Conservation (phyloP, 2,329 filamentous ascomycete species). For the Dothideomycetes sp. region DNA sequence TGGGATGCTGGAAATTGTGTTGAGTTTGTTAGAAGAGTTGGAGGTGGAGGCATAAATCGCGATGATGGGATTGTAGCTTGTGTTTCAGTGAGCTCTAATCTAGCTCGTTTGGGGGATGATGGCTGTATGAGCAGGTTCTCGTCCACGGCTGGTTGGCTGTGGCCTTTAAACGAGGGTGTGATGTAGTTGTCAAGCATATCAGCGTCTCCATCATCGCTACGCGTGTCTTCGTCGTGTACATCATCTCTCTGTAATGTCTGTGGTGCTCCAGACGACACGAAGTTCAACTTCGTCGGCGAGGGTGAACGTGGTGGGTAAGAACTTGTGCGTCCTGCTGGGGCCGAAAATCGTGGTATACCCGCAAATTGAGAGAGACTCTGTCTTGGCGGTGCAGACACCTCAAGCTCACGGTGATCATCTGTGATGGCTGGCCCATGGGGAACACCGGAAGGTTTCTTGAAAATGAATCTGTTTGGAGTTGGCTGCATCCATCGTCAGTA, state of each 20-base stretch:
- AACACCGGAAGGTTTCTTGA: not conserved
- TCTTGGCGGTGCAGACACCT: not conserved
- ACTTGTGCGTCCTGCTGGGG: not conserved
- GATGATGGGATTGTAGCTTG: no score
- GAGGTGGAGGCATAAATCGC: conserved; percentile 7
- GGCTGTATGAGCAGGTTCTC: conserved; percentile 7
- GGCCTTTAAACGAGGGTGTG: conserved; percentile 2
- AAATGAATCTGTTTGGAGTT: not conserved
- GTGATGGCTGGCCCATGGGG: not conserved
- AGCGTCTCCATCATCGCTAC: conserved; percentile 12
- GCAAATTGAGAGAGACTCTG: conserved; percentile 4
- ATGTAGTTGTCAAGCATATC: conserved; percentile 18
- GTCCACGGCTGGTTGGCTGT: not conserved
- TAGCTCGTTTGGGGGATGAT: conserved; percentile 19
- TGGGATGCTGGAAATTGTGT: conserved; percentile 5
- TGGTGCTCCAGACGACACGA: not conserved
- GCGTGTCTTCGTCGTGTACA: not conserved
- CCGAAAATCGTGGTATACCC: conserved; percentile 3
- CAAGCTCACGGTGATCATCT: no score
- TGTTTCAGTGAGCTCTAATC: no score
- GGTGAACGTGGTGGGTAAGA: conserved; percentile 5
- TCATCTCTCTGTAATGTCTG: conserved; percentile 11
- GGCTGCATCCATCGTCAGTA: not conserved
- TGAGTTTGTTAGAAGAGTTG: conserved; percentile 10
- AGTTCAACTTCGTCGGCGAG: conserved; percentile 1